Evolutionary conservation across 805 yeast species (phyloP).

Genomic region (Pichia californica): DNA sequence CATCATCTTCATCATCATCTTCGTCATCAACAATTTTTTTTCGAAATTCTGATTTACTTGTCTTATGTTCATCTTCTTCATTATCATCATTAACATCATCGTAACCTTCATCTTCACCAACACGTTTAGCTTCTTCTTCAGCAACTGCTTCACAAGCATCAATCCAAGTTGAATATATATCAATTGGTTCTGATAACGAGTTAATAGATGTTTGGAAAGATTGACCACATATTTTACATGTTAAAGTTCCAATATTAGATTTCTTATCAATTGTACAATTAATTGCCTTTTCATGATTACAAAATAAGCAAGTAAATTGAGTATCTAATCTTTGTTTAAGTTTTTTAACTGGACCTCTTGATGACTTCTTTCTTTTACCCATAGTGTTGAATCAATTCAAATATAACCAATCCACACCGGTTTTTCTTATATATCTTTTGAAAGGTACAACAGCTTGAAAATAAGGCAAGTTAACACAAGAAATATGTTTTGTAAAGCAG

Average conservation of each 20-base stretch:
- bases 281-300: conserved; percentile 92
- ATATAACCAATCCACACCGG: background rate
- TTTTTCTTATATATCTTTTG: too few species aligned
- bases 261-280: conserved; percentile 84
- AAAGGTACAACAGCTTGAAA: too few species aligned
- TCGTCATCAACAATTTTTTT: conserved; percentile 7
- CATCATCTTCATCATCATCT: conserved; percentile 13
- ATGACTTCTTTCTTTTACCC: conserved; percentile 66
- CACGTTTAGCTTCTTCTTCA: conserved; percentile 40
- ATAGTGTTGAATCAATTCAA: background rate
- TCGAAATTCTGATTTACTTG: background rate
- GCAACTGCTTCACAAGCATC: conserved; percentile 93
- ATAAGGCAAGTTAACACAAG: too few species aligned
- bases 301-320: conserved; percentile 83
- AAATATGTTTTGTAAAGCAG: too few species aligned
- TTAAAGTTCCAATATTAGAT: conserved; percentile 72
- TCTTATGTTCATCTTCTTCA: background rate
- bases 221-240: conserved; percentile 93
- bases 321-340: conserved; percentile 75
- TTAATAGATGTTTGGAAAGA: conserved; percentile 84
- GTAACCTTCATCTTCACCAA: conserved; percentile 11
- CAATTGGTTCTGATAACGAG: conserved; percentile 82
- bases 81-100: conserved; percentile 12
- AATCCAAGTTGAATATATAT: conserved; percentile 94
- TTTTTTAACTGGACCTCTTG: conserved; percentile 67